phyloP scores from a whole-genome alignment of 495 filamentous ascomycete genomes.

The Aspergillus panamensis region DNA sequence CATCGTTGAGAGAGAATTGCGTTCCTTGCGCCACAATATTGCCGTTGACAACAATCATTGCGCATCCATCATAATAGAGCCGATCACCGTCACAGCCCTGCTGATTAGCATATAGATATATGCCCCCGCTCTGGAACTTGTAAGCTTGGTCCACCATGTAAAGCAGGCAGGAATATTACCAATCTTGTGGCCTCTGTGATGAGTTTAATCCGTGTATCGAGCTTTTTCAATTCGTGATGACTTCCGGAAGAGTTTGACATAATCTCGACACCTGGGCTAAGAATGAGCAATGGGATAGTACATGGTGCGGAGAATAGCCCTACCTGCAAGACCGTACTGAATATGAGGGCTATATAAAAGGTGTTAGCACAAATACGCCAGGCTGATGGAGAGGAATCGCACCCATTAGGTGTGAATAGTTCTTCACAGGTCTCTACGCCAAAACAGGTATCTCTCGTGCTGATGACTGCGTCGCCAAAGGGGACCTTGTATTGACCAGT shows the following conservation, averaged over 20 bases:
- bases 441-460: conserved; percentile 66
- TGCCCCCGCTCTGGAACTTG: conserved; percentile 55
- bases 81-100: conserved; percentile 71
- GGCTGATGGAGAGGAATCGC: background rate
- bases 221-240: conserved; percentile 72
- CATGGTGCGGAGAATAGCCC: background rate
- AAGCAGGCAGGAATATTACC: conserved; percentile 21
- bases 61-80: conserved; percentile 68
- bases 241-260: conserved; percentile 72
- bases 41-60: conserved; percentile 75
- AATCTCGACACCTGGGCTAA: conserved; percentile 57
- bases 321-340: conserved; percentile 37
- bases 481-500: conserved; percentile 60
- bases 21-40: conserved; percentile 65
- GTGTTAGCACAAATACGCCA: conserved; percentile 8
- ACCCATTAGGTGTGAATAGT: conserved; percentile 65
- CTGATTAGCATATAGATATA: conserved; percentile 75
- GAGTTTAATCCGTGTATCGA: conserved; percentile 67
- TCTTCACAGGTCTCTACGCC: conserved; percentile 79
- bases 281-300: conserved; percentile 14
- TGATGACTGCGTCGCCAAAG: conserved; percentile 75
- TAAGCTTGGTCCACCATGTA: conserved; percentile 6
- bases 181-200: conserved; percentile 74
- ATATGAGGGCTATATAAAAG: conserved; percentile 29
- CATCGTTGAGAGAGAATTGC: conserved; percentile 74